Base-by-base conservation (phyloP, 352 stramenopile species). In the Pythium apleroticum region DNA sequence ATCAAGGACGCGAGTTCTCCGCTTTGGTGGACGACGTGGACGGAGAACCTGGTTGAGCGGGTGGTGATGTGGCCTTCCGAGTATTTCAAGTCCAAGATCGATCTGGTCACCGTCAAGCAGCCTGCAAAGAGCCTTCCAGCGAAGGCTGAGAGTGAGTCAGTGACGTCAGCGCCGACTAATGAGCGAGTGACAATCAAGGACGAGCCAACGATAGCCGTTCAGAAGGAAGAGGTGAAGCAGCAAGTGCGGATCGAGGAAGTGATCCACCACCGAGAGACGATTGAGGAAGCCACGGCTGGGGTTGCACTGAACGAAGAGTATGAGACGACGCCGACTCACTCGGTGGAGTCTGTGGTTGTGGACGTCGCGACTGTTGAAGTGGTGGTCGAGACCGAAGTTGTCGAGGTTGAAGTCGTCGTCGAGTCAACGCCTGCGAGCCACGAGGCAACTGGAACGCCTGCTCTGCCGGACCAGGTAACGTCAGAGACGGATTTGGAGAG, bases 1-100 rank as follows among this genome's bases (percentile, higher is more conserved):
- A 17, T 48, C 5, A 48, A 24, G 39, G 39, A 48, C n/a, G 39
- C 37, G 3, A 60, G 12, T 1, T 31, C 3, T 64, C 49, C 49
- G 4, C 46, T 52, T 5, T 69, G 61, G 60, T 66, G 60, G 60
- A 66, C 50, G 5, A 28, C 41, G 7, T 66, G 60, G 60, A 66
- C 60, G 3, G 50, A 66, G 52, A 31, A 56, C 19, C 30, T 66
- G 10, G 52, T 66, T n/a, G 60, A 60, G 20, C 50, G 39, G 14
- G 52, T 48, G 6, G 22, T 66, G 8, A 30, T n/a, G 3, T 66
- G 60, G 60, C 52, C 60, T 9, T 22, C 20, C 12, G 15, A 48
- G 39, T 48, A 48, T 24, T 48, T 48, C n/a, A 24, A 20, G 39
- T 48, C 39, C 15, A 28, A 31, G 41, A 62, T 19, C 5, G 20